Conservation (phyloP, 2,329 filamentous ascomycete genomes). For the Sporothrix humicola region DNA sequence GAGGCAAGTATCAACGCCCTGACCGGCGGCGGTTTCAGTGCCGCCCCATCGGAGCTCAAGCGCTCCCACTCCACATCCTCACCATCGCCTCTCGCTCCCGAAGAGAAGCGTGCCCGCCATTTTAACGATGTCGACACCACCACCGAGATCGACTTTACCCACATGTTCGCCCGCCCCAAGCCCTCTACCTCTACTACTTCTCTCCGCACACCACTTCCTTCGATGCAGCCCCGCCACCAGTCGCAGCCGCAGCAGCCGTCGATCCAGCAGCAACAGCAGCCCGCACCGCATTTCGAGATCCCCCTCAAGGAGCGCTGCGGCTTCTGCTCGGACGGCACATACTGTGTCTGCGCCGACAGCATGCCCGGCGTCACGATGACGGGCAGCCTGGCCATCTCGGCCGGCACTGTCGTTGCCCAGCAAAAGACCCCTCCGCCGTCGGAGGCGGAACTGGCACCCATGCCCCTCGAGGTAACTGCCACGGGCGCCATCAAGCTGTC, state of each 20-base stretch:
- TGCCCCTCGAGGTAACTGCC: conserved; percentile 64
- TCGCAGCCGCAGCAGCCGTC: neutral
- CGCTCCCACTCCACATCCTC: conserved; percentile 49
- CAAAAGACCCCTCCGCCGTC: conserved; percentile 65
- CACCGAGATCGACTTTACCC: conserved; percentile 77
- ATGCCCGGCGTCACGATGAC: conserved; percentile 44
- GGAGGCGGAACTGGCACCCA: conserved; percentile 64
- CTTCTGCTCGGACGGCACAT: conserved; percentile 81
- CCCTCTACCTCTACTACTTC: conserved; percentile 33
- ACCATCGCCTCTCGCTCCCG: conserved; percentile 49
- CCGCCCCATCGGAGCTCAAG: conserved; percentile 53
- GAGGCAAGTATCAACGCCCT: conserved; percentile 51
- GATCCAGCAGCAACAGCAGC: conserved; percentile 31
- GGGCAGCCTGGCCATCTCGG: conserved; percentile 46
- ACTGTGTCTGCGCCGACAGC: conserved; percentile 77
- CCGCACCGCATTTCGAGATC: conserved; percentile 43
- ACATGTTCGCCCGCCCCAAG: conserved; percentile 62
- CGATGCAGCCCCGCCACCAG: conserved; percentile 39
- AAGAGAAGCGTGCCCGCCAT: conserved; percentile 63
- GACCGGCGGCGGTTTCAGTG: conserved; percentile 37
- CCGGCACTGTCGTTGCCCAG: conserved; percentile 45
- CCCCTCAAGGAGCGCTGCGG: conserved; percentile 73
- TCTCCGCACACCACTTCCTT: conserved; percentile 35
- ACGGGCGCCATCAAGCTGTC: conserved; percentile 67
- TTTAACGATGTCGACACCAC: conserved; percentile 46